Evolutionary conservation across 2,329 filamentous ascomycete genomes (phyloP).

Genomic region (Ophiocordyceps camponoti-floridani): DNA sequence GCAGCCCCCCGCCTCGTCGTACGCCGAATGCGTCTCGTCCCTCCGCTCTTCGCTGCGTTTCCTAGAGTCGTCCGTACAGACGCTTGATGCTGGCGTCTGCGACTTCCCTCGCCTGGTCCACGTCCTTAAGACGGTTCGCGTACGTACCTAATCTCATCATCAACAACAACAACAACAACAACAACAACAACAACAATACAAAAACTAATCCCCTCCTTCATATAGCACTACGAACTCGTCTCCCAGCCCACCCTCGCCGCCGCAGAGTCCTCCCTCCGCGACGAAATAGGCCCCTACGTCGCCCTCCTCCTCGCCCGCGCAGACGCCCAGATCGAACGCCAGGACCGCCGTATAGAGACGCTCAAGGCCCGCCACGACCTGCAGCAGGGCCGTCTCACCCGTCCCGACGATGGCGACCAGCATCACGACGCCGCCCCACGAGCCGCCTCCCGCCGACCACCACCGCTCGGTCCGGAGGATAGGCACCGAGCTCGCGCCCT

Average conservation of each 20-base stretch:
- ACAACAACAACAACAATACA: no score
- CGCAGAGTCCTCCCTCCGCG: constrained; percentile 69
- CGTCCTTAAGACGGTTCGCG: constrained; percentile 39
- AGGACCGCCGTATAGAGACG: constrained; percentile 66
- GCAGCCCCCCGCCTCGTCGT: constrained; percentile 21
- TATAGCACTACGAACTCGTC: constrained; percentile 79
- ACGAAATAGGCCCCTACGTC: constrained; percentile 81
- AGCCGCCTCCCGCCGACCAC: constrained; percentile 6
- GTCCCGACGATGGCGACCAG: constrained; percentile 6
- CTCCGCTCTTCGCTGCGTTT: constrained; percentile 41
- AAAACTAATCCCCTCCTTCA: neutral
- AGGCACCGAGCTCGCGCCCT: constrained; percentile 40
- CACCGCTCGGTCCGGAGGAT: constrained; percentile 31
- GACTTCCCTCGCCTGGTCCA: constrained; percentile 38
- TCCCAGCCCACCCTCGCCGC: constrained; percentile 66
- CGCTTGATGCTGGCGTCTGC: constrained; percentile 34
- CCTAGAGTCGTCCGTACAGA: constrained; percentile 41
- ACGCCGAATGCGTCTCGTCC: constrained; percentile 40
- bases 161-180: no score
- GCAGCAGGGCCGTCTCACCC: constrained; percentile 49
- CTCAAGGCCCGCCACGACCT: constrained; percentile 70
- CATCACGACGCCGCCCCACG: constrained; percentile 5
- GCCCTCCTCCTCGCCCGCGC: constrained; percentile 61
- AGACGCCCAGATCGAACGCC: constrained; percentile 66
- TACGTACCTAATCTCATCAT: constrained; percentile 13